Percentiles rank a stretch among this genome's conserved stretches.
Conservation (phyloP, 169 alveolate genomes). For the Theileria sp. region DNA sequence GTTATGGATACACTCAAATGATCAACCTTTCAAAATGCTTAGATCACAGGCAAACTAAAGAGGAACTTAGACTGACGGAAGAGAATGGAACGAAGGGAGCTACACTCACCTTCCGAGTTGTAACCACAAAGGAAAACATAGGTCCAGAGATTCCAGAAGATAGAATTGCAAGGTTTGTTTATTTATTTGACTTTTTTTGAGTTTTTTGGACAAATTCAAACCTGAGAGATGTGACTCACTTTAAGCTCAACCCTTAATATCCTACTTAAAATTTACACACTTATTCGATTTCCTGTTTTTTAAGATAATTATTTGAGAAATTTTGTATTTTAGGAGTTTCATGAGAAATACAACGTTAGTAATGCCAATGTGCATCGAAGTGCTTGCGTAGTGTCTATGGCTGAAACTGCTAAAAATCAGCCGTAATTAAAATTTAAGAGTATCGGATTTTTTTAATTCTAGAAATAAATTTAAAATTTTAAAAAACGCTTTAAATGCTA, state of each 20-base stretch:
- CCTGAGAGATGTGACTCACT: not conserved
- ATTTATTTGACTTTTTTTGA: not conserved
- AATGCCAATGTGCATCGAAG: conserved; percentile 12
- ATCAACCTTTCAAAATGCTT: conserved; percentile 26
- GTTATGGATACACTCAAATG: conserved; percentile 46
- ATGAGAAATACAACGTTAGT: not conserved
- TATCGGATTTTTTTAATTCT: not conserved
- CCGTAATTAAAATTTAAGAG: not conserved
- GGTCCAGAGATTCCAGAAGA: conserved; percentile 46
- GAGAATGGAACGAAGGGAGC: conserved; percentile 15
- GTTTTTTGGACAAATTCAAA: conserved; percentile 20
- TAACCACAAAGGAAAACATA: conserved; percentile 15
- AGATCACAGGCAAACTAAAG: conserved; percentile 3
- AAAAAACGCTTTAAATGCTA: not conserved
- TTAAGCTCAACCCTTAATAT: not conserved
- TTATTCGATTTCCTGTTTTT: not conserved
- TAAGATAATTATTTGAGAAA: not conserved
- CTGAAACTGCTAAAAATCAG: not conserved
- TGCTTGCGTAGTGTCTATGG: conserved; percentile 16
- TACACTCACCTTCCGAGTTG: conserved; percentile 29
- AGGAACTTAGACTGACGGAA: conserved; percentile 26
- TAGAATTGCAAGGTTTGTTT: conserved; percentile 37
- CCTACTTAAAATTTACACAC: not conserved
- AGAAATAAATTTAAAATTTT: not conserved
- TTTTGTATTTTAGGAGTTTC: not conserved